Base-by-base conservation (phyloP, 2,329 filamentous ascomycete species). In the Xylariales sp. region DNA sequence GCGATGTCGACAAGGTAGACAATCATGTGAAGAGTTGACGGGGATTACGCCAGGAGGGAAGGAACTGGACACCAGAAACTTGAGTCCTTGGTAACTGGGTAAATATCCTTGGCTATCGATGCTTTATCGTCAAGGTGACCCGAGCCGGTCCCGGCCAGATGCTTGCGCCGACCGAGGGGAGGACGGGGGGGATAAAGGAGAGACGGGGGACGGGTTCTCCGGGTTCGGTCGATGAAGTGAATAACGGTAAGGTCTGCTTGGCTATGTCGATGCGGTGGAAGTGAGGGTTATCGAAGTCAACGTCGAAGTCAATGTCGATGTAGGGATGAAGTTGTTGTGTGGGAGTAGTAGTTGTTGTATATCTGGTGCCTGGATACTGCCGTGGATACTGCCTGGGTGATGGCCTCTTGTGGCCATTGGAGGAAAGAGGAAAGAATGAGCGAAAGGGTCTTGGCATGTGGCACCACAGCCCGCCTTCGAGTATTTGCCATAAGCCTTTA, bases 391-490 rank as follows among this genome's bases (percentile, higher is more conserved):
- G 34, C 36, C 5, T 56, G 23, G 39, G 45, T 56, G 54, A 56
- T 56, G 39, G 45, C 39, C 39, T 23, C n/a, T 28, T 57, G 58
- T 66, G 58, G 58, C 48, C 46, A 62, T 55, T 62, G 36, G 36
- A 23, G 23, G 23, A 23, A 23, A 46, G 41, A 58, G 41, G 48
- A 50, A 58, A 39, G 54, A 32, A 34, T 28, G 30, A 49, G 56
- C 43, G 43, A 55, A 55, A 32, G 18, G 34, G 54, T 60, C 65
- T 67, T 67, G 65, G 65, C 65, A 60, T 53, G 54, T 64, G 62
- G 62, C 62, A 57, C 57, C 23, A 18, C 10, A 41, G 23, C 23
- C 23, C n/a, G 52, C 18, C 34, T 8, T 45, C 3, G 8, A 28
- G 46, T 28, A 49, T 10, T 41, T 12, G 39, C 39, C 10, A 41